Evolutionary conservation across 371 early-diverging fungal species (phyloP).

Genomic region (Mortierella sp.): DNA sequence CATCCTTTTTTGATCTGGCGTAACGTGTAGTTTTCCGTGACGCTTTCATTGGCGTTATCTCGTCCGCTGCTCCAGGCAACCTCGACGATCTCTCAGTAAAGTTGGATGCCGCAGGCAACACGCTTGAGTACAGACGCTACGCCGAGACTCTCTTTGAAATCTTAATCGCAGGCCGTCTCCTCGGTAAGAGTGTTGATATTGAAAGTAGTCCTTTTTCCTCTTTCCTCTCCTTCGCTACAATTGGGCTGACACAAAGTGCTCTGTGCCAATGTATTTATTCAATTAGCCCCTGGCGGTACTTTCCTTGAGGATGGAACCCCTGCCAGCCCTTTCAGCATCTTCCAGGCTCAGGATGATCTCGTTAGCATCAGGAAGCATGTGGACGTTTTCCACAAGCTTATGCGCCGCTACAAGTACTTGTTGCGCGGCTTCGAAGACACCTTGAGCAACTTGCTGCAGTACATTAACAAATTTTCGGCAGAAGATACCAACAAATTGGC

Average conservation of each 20-base stretch:
- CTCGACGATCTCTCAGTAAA: conserved; percentile 75
- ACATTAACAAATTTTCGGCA: conserved; percentile 85
- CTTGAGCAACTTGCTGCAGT: conserved; percentile 83
- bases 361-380: conserved; percentile 79
- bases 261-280: background rate
- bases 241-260: background rate
- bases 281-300: conserved; percentile 87
- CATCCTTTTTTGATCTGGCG: background rate
- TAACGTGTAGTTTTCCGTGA: conserved; percentile 74
- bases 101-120: conserved; percentile 86
- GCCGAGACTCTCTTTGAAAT: conserved; percentile 93
- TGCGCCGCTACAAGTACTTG: conserved; percentile 93
- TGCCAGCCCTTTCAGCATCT: conserved; percentile 88
- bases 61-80: conserved; percentile 69
- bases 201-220: too few relatives aligned
- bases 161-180: conserved; percentile 88
- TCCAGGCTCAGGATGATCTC: conserved; percentile 76
- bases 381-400: conserved; percentile 85
- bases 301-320: conserved; percentile 82
- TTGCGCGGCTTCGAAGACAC: conserved; percentile 89
- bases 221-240: too few relatives aligned
- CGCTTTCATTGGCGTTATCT: conserved; percentile 73
- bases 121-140: conserved; percentile 94
- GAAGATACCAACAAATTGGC: conserved; percentile 85
- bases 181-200: conserved; percentile 62